Evolutionary conservation across 345 rosid genomes (phyloP), one percentile per base, ranked within the genome.

Genomic region (Populus deltoides): DNA sequence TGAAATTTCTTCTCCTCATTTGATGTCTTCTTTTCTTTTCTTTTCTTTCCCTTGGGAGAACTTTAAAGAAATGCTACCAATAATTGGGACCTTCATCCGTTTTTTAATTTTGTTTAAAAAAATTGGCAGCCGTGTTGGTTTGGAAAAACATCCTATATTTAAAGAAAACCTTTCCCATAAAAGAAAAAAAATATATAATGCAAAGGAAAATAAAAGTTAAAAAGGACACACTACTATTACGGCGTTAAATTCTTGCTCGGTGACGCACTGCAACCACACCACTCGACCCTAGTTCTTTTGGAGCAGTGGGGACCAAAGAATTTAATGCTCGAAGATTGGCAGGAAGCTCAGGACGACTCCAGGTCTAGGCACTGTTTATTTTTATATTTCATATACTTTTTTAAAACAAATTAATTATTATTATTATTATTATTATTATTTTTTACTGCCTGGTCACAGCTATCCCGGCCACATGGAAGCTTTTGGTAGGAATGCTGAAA

Each of bases 231-330:
- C 51, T 8, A 9, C 10, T 29, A 67, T 69, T 39, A 47, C 22
- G 49, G 71, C 80, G 62, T 68, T 79, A 35, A 77, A 61, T 66
- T 77, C 82, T 16, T 55, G 75, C 77, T 49, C 70, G 66, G 81
- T 57, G 74, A 55, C 13, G 25, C 31, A 25, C 33, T 7, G 79
- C 59, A 67, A 82, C 82, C 83, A 74, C 73, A 16, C 20, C 59
- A 41, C 51, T 71, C 49, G 79, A 78, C 59, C 71, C 72, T 25
- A 7, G 22, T 20, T 71, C 17, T 67, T n/a, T 6, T 9, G 35
- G 49, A 27, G 22, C 2, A 2, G 78, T 69, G 72, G 86, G 83
- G 83, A 75, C 81, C 81, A 38, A 71, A 61, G 0, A 13, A 70
- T 63, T 68, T 29, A 71, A 67, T 55, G 59, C 76, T 57, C 68